Base-by-base conservation (phyloP, 129 eudicot species). In the Kitagawia praeruptora region DNA sequence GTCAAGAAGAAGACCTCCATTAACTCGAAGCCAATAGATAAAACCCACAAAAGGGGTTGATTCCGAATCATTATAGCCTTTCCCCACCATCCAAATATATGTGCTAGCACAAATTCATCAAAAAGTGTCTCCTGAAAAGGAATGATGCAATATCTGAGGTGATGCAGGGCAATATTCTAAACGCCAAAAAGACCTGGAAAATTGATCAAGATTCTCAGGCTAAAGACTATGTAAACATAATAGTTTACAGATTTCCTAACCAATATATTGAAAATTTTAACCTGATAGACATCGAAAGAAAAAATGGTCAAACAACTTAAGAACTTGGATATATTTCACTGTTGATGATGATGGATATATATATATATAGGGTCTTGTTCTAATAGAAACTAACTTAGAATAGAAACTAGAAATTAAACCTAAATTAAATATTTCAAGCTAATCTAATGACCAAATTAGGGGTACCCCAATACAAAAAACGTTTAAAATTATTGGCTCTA, bases 21-120 rank as follows among this genome's bases (percentile, higher is more conserved):
- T 71, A 92, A 71, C 89, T 96, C 99, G 76, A 96, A 96, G 19
- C 98, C 98, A 76, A 96, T 85, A 39, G 99, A 96, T 82, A 96
- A 86, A 6, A 92, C 91, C 99, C 99, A 96, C 77, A 92, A 80
- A 86, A 96, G 97, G 41, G 99, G 99, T 80, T 96, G 99, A 87
- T 96, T 96, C 53, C 99, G 99, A 74, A 96, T 96, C 99, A 96
- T 96, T 76, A 96, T 96, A 81, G 99, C 99, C 92, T 96, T 96
- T n/a, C 99, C 99, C 99, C 99, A 96, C 99, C 99, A 96, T 66
- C 99, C 99, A 70, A 96, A 87, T 4, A 96, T 58, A 85, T 96
- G 99, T 48, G 99, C 99, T 15, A 89, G 82, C 77, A 96, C 97
- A 88, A 96, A 96, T 76, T 89, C 98, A 87, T 96, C 99, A 79